These are phyloP conservation scores for Lasiodiplodia citricola DNA, from an alignment of 2,329 filamentous ascomycete genomes.

Conservation along the genomic window DNA sequence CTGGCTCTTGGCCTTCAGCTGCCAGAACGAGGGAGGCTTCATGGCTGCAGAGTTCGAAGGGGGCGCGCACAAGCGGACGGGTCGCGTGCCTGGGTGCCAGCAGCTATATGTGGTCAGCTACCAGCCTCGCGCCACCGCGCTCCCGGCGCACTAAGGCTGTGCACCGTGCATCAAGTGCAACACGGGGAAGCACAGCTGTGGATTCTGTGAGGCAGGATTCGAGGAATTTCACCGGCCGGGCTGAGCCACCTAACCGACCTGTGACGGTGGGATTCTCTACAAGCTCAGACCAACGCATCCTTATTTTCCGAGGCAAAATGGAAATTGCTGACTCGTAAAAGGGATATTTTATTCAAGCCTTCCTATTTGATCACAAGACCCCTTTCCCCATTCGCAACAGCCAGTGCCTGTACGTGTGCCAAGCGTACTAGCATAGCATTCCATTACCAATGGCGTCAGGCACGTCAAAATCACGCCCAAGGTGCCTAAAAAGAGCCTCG, in stretches of 20 bases:
- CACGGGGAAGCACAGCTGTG: neutral
- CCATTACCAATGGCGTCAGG: neutral
- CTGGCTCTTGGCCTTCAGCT: slow-evolving; percentile 24
- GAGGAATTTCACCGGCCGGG: neutral
- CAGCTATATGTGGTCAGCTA: neutral
- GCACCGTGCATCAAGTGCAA: neutral
- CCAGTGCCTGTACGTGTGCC: neutral
- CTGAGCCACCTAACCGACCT: neutral
- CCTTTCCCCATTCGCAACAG: neutral
- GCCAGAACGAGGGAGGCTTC: neutral
- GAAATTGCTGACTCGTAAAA: neutral
- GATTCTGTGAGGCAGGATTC: neutral
- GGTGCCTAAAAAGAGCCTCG: too few species aligned
- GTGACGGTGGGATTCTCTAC: neutral
- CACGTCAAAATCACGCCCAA: neutral
- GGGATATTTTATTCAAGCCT: neutral
- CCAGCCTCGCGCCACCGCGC: neutral
- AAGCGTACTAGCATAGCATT: neutral
- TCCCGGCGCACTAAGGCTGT: neutral
- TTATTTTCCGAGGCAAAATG: neutral
- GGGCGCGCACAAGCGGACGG: slow-evolving; percentile 2
- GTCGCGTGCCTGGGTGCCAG: neutral
- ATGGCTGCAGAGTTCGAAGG: neutral
- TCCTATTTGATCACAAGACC: neutral
- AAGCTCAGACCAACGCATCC: neutral